Percentiles rank a stretch among this genome's conserved stretches.
Evolutionary conservation across 331 rosid species (phyloP).

Genomic region (Stylosanthes scabra): DNA sequence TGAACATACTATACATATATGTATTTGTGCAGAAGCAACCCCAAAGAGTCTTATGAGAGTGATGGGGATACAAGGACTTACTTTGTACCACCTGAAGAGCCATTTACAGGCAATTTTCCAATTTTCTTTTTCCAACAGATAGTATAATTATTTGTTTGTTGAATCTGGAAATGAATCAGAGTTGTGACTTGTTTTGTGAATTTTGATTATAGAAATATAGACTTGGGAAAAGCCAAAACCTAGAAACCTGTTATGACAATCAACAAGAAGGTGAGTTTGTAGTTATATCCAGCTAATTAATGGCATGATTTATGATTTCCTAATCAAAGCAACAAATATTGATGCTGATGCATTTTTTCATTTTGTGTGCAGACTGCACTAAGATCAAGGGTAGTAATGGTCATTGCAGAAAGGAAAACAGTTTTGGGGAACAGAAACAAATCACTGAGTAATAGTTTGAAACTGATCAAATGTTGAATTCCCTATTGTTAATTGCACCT

Average conservation of each 20-base stretch:
- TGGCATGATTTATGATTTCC: slow-evolving; percentile 35
- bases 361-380: slow-evolving; percentile 50
- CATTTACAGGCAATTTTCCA: slow-evolving; percentile 82
- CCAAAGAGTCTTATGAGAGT: slow-evolving; percentile 92
- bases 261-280: slow-evolving; percentile 65
- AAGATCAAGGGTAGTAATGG: slow-evolving; percentile 62
- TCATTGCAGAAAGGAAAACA: slow-evolving; percentile 56
- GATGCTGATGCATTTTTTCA: slow-evolving; percentile 13
- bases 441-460: slow-evolving; percentile 70
- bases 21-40: slow-evolving; percentile 75
- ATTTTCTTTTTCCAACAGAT: slow-evolving; percentile 38
- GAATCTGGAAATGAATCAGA: slow-evolving; percentile 24
- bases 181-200: slow-evolving; percentile 25
- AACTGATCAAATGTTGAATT: slow-evolving; percentile 33
- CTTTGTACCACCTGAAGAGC: slow-evolving; percentile 96
- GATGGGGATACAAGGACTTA: slow-evolving; percentile 93
- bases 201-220: slow-evolving; percentile 75
- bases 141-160: not conserved
- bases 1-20: slow-evolving; percentile 27
- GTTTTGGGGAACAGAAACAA: slow-evolving; percentile 54
- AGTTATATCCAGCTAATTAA: slow-evolving; percentile 4
- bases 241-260: slow-evolving; percentile 60
- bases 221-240: slow-evolving; percentile 77
- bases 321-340: slow-evolving; percentile 10
- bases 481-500: slow-evolving; percentile 5